phyloP scores from a whole-genome alignment of 345 rosid species.

The Heritiera littoralis region DNA sequence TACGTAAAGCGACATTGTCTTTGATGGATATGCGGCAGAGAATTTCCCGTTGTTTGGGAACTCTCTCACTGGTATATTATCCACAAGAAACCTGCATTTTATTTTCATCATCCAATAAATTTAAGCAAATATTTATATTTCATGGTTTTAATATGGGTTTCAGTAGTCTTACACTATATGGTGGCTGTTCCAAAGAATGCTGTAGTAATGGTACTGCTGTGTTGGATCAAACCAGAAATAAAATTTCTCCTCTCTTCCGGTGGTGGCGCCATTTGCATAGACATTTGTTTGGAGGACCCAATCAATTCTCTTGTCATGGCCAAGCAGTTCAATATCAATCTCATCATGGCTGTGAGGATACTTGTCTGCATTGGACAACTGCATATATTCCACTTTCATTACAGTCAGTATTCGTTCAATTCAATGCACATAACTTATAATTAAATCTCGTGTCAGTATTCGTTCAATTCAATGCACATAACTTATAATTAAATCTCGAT shows the following conservation, averaged over 20 bases:
- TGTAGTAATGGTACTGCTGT: constrained; percentile 65
- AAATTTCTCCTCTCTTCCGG: constrained; percentile 92
- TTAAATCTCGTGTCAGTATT: too few species aligned
- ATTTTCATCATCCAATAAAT: neutral
- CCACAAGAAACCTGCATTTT: constrained; percentile 66
- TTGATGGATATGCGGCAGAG: constrained; percentile 61
- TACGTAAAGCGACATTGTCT: constrained; percentile 73
- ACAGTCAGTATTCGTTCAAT: neutral
- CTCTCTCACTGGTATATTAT: constrained; percentile 79
- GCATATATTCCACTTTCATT: constrained; percentile 12
- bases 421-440: neutral
- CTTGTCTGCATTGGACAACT: constrained; percentile 78
- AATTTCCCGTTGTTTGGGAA: constrained; percentile 52
- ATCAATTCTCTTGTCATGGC: constrained; percentile 74
- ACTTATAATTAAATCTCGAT: too few species aligned
- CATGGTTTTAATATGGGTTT: neutral
- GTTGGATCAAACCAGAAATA: constrained; percentile 95
- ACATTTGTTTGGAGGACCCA: constrained; percentile 86
- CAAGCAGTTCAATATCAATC: constrained; percentile 84
- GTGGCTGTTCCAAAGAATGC: constrained; percentile 83
- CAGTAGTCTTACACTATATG: constrained; percentile 59
- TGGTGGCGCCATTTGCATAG: constrained; percentile 70
- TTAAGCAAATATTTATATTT: neutral
- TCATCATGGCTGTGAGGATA: constrained; percentile 84
- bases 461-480: neutral